A percentile compares a stretch with the other conserved stretches of the same genome.
Evolutionary conservation across 2,329 filamentous ascomycete species (phyloP).

Genomic region (Ceratocystis harringtonii): DNA sequence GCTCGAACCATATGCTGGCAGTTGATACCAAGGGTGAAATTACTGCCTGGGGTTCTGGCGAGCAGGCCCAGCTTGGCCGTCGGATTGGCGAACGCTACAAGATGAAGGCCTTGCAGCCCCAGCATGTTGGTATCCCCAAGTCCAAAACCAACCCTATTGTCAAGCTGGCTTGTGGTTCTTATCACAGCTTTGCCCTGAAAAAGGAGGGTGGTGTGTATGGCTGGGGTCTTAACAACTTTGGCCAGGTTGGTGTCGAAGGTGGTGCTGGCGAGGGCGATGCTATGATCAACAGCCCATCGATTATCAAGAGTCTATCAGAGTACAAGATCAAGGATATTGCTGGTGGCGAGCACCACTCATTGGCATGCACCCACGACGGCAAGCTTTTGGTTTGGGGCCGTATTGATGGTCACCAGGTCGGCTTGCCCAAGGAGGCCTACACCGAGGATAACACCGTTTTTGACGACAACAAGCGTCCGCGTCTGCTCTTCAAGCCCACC

Average conservation of each 20-base stretch:
- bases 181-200: constrained; percentile 71
- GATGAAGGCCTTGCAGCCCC: constrained; percentile 43
- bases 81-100: constrained; percentile 46
- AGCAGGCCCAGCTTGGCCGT: constrained; percentile 51
- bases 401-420: constrained; percentile 37
- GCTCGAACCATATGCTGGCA: constrained; percentile 57
- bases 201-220: constrained; percentile 55
- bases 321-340: constrained; percentile 50
- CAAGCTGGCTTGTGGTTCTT: constrained; percentile 49
- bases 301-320: constrained; percentile 51
- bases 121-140: constrained; percentile 41
- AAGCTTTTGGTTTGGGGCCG: constrained; percentile 47
- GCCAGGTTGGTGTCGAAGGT: constrained; percentile 52
- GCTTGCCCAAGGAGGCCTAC: constrained; percentile 39
- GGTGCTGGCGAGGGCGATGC: constrained; percentile 36
- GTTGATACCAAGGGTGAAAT: constrained; percentile 50
- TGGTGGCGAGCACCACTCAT: constrained; percentile 56
- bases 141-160: constrained; percentile 35
- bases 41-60: constrained; percentile 56
- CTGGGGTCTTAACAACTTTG: constrained; percentile 81
- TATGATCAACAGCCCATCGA: constrained; percentile 48
- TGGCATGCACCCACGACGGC: constrained; percentile 43
- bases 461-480: constrained; percentile 46
- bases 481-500: constrained; percentile 41
- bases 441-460: constrained; percentile 40